A percentile compares a stretch with the other conserved stretches of the same genome.
Conservation (phyloP, 352 stramenopile genomes). For the Globisporangium paroecandrum region DNA sequence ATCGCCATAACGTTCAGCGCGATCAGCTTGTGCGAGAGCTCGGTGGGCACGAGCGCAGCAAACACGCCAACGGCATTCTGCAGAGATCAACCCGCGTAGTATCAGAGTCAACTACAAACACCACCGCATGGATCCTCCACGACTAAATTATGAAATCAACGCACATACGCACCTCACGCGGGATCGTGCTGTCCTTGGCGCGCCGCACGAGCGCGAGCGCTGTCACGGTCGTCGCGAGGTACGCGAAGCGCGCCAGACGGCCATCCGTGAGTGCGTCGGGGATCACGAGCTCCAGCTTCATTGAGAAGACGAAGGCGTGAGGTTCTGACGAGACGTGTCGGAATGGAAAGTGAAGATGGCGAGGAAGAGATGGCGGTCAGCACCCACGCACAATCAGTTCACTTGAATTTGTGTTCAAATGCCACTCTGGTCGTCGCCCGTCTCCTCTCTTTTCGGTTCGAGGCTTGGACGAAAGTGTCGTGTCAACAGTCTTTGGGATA, state of each 20-base stretch:
- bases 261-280: conserved; percentile 12
- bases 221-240: conserved; percentile 13
- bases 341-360: not conserved
- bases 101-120: not conserved
- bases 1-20: conserved; percentile 42
- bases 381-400: not conserved
- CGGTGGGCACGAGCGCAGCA: conserved; percentile 31
- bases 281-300: conserved; percentile 20
- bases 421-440: too few species aligned
- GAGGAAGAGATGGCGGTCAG: not conserved
- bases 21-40: conserved; percentile 60
- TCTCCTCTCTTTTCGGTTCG: too few species aligned
- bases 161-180: conserved; percentile 12
- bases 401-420: not conserved
- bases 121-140: not conserved
- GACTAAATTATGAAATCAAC: not conserved
- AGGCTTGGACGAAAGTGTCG: too few species aligned
- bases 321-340: not conserved
- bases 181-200: conserved; percentile 19
- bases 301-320: not conserved
- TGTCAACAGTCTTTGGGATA: too few species aligned
- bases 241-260: conserved; percentile 15
- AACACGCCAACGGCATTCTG: conserved; percentile 10
- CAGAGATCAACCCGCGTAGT: not conserved
- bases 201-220: conserved; percentile 18